These are phyloP conservation scores for Tricholoma bakamatsutake DNA, from an alignment of 768 basidiomycete species.

Conservation along the genomic window DNA sequence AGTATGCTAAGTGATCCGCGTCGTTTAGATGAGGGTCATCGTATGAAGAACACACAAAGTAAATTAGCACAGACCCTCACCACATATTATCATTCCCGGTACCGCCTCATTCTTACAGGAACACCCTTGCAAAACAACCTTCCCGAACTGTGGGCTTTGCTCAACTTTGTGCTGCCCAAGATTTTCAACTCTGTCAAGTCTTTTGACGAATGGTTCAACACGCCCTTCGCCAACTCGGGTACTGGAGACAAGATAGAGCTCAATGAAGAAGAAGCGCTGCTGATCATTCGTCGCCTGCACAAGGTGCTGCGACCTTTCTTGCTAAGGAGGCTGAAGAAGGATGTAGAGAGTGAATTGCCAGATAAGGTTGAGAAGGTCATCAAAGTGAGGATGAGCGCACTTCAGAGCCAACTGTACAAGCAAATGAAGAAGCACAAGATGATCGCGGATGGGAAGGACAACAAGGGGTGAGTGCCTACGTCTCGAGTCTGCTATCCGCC, in stretches of 20 bases:
- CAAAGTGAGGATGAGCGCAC: constrained; percentile 89
- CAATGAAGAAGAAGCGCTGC: constrained; percentile 98
- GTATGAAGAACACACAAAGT: constrained; percentile 93
- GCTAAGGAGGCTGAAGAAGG: constrained; percentile 88
- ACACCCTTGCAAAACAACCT: constrained; percentile 97
- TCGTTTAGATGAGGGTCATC: constrained; percentile 82
- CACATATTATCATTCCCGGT: constrained; percentile 88
- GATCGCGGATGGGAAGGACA: constrained; percentile 78
- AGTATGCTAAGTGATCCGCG: not conserved
- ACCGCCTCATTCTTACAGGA: constrained; percentile 91
- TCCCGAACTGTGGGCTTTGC: constrained; percentile 90
- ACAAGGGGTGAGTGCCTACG: constrained; percentile 55
- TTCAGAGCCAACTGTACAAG: constrained; percentile 91
- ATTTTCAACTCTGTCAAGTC: constrained; percentile 99
- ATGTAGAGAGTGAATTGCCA: constrained; percentile 92
- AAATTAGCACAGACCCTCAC: constrained; percentile 88
- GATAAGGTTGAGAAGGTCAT: constrained; percentile 98
- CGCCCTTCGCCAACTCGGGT: constrained; percentile 98
- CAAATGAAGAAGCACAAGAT: constrained; percentile 99
- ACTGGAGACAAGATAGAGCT: constrained; percentile 97
- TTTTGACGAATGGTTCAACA: constrained; percentile 99
- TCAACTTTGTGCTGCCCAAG: constrained; percentile 92
- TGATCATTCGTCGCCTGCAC: constrained; percentile 93
- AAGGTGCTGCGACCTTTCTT: constrained; percentile 96
- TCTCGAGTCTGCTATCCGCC: constrained; percentile 1